A percentile compares a stretch with the other conserved stretches of the same genome.
Conservation (phyloP, 495 filamentous ascomycete species). For the Penicillium diatomitis region DNA sequence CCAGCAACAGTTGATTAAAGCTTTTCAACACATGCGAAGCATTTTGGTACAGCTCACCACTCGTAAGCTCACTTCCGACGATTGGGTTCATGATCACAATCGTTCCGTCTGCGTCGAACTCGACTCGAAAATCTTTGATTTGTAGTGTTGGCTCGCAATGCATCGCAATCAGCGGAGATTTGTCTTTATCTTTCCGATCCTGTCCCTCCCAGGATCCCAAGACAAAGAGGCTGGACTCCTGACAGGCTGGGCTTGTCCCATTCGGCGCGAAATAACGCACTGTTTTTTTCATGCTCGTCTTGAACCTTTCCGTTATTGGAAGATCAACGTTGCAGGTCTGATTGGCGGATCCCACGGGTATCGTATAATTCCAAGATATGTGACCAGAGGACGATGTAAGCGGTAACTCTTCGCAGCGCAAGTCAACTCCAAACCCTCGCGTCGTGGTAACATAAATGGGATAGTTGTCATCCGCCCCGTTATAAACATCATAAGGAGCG, state of each 20-base stretch:
- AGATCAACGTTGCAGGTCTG: background rate
- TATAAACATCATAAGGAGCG: background rate
- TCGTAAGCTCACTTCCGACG: conserved; percentile 1
- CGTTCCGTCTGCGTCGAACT: conserved; percentile 5
- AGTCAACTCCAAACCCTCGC: background rate
- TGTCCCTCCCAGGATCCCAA: background rate
- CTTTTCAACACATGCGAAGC: conserved; percentile 4
- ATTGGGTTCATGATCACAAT: conserved; percentile 6
- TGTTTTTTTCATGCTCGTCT: background rate
- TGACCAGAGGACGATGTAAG: background rate
- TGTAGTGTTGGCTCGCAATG: conserved; percentile 9
- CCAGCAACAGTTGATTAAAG: conserved; percentile 7
- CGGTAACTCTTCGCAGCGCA: background rate
- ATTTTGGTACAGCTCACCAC: conserved; percentile 8
- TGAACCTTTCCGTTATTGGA: background rate
- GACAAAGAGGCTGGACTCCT: conserved; percentile 5
- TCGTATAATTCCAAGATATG: background rate
- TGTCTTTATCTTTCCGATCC: background rate
- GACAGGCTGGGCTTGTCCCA: conserved; percentile 1
- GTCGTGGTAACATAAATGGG: background rate
- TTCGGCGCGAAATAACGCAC: conserved; percentile 4
- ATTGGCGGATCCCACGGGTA: background rate
- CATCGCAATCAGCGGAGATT: background rate
- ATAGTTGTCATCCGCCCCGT: background rate
- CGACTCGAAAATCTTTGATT: conserved; percentile 7